Percentiles rank a stretch among this genome's conserved stretches.
Evolutionary conservation across 345 rosid genomes (phyloP).

Genomic region (Syzygium aromaticum): DNA sequence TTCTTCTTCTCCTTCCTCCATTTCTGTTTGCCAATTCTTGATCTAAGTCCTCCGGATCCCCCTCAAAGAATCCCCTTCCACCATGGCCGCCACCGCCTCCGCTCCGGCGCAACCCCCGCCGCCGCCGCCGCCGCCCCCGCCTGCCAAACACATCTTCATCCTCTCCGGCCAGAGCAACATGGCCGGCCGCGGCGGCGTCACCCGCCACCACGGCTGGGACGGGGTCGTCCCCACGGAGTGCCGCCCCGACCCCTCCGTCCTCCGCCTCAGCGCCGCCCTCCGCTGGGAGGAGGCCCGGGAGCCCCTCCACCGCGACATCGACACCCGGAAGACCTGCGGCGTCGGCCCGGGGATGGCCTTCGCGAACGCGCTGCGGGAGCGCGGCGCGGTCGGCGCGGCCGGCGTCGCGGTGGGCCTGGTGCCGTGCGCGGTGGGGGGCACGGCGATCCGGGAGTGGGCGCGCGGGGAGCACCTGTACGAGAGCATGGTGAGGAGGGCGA

Average conservation of each 20-base stretch:
- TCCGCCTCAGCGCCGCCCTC: constrained; percentile 55
- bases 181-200: constrained; percentile 85
- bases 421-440: constrained; percentile 88
- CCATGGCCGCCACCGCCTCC: background rate
- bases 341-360: constrained; percentile 91
- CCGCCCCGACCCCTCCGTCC: constrained; percentile 37
- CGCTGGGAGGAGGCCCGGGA: constrained; percentile 62
- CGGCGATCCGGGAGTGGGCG: constrained; percentile 77
- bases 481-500: constrained; percentile 59
- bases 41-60: background rate
- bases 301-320: constrained; percentile 83
- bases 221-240: constrained; percentile 56
- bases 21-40: background rate
- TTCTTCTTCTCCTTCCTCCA: background rate
- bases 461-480: constrained; percentile 64
- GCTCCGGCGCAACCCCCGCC: background rate
- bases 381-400: background rate
- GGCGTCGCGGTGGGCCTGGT: constrained; percentile 36
- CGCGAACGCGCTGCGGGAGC: constrained; percentile 42
- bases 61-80: background rate
- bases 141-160: constrained; percentile 48
- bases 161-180: constrained; percentile 95
- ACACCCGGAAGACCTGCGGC: constrained; percentile 58
- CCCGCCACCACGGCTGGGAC: constrained; percentile 60
- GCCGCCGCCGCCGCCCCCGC: background rate